Evolutionary conservation across 177 flowering plant species (phyloP).

Genomic region (Viscum album): DNA sequence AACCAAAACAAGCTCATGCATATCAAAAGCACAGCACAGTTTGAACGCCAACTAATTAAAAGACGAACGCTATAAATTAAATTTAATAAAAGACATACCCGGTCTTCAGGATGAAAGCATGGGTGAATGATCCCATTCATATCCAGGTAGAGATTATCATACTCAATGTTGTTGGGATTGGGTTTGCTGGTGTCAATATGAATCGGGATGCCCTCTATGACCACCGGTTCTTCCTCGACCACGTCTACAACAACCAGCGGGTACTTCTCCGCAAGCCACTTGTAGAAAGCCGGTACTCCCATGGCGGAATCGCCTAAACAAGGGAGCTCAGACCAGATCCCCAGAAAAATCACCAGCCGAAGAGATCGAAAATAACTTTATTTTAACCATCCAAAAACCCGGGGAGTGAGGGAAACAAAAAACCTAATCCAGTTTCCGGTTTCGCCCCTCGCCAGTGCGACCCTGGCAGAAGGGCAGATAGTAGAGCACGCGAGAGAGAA

Average conservation of each 20-base stretch:
- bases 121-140: constrained; percentile 98
- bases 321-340: constrained; percentile 1
- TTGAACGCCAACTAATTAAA: too few relatives aligned
- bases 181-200: constrained; percentile 82
- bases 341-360: too few relatives aligned
- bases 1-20: too few relatives aligned
- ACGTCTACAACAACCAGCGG: constrained; percentile 68
- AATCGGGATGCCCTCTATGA: constrained; percentile 52
- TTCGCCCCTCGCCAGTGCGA: too few relatives aligned
- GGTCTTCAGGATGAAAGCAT: constrained; percentile 92
- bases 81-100: constrained; percentile 27
- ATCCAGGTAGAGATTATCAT: constrained; percentile 80
- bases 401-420: too few relatives aligned
- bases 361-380: too few relatives aligned
- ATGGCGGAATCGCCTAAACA: constrained; percentile 24
- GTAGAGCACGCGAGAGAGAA: too few relatives aligned
- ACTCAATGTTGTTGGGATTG: constrained; percentile 72
- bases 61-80: too few relatives aligned
- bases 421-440: too few relatives aligned
- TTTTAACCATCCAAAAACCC: too few relatives aligned
- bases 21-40: too few relatives aligned
- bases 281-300: constrained; percentile 97
- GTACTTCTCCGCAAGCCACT: constrained; percentile 95
- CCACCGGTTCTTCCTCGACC: constrained; percentile 70
- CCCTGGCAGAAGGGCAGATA: too few relatives aligned